These are phyloP conservation scores for Grammothele lineata DNA, from an alignment of 768 basidiomycete species.

Conservation along the genomic window DNA sequence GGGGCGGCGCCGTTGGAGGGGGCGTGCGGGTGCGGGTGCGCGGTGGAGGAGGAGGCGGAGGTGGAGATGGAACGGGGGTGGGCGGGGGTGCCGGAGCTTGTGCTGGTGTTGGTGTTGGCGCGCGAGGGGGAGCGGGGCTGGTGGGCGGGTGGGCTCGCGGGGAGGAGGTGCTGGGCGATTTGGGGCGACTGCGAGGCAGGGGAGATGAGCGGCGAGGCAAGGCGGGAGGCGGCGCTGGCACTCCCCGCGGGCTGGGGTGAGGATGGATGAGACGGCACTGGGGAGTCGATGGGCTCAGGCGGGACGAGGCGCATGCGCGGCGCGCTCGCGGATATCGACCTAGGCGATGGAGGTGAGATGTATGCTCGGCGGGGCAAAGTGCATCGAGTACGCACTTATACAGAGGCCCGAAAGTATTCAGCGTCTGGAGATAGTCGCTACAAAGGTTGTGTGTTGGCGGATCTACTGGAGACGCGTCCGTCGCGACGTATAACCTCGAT, in stretches of 20 bases:
- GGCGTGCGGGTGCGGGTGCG: conserved; percentile 5
- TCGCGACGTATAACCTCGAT: conserved; percentile 87
- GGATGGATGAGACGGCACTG: background rate
- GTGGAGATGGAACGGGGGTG: conserved; percentile 59
- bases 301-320: conserved; percentile 12
- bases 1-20: conserved; percentile 42
- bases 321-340: conserved; percentile 21
- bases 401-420: conserved; percentile 79
- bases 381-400: conserved; percentile 57
- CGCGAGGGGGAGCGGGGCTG: conserved; percentile 1
- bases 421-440: conserved; percentile 85
- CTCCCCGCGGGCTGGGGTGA: background rate
- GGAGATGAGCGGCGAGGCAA: conserved; percentile 2
- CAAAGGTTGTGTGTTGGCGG: conserved; percentile 83
- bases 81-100: conserved; percentile 12
- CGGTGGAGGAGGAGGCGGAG: conserved; percentile 9
- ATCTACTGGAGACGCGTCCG: conserved; percentile 90
- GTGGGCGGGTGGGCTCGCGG: conserved; percentile 1
- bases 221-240: background rate
- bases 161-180: conserved; percentile 1
- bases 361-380: background rate
- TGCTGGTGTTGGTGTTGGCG: too few species aligned
- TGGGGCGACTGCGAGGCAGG: conserved; percentile 4
- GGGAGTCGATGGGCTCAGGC: background rate
- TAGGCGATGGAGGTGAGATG: background rate